Base-by-base conservation (phyloP, 495 filamentous ascomycete species). In the Xylaria bambusicola region DNA sequence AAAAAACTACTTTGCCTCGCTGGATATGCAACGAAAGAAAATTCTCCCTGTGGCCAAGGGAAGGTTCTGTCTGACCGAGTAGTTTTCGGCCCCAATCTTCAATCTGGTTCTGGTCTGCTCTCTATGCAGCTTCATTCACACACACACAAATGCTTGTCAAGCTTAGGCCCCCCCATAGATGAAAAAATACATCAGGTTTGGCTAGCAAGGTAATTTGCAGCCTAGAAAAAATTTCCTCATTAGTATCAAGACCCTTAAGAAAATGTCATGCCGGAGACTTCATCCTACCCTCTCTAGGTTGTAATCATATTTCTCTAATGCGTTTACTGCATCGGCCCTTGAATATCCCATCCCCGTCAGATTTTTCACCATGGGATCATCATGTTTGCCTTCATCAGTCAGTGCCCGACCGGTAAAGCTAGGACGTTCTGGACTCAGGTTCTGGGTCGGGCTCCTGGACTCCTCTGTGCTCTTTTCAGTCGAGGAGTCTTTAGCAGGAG, bases 281-380 rank as follows among this genome's bases (percentile, higher is more conserved):
- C 40, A 68, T 74, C 86, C 78, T 78, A 97, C 94, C 86, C 91
- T 89, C 71, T 96, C 92, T 67, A 97, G 80, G 75, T 97, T 93
- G 73, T 97, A 96, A 69, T 97, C 93, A 73, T 87, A 94, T 73
- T 92, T 93, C 79, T 97, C 94, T 69, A 98, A 74, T 33, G 94
- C 94, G 54, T 77, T 79, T 29, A 98, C 77, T n/a, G 90, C 89
- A 44, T 89, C 86, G 6, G 82, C 81, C 41, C 94, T 80, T 24
- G 87, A 79, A 73, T 94, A 98, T 2, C 94, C 94, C 92, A 98
- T 95, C 24, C 83, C 85, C 10, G 91, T 96, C 70, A 98, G 70
- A 61, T 91, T 88, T 76, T 94, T 93, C 55, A 98, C 77, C 47
- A 96, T 93, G 21, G 91, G 90, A 70, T 97, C 93, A 70, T 97